These are phyloP conservation scores for Aaosphaeria arxii DNA, from an alignment of 2,329 filamentous ascomycete species.

Conservation along the genomic window DNA sequence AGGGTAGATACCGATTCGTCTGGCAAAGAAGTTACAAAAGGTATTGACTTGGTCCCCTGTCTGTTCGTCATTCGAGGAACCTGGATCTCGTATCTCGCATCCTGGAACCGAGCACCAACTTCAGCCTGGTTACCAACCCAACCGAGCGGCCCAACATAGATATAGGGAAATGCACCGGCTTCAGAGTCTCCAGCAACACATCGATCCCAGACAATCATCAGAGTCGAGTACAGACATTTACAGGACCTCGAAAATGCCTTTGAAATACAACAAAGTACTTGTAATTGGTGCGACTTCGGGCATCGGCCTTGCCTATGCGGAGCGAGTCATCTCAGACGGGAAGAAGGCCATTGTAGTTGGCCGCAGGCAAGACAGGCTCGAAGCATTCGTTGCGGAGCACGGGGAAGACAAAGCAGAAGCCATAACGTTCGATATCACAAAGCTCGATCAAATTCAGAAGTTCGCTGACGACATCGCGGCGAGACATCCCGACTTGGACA, in stretches of 20 bases:
- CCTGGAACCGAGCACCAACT: no score
- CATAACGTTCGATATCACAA: constrained; percentile 50
- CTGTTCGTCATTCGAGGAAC: no score
- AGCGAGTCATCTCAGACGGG: constrained; percentile 47
- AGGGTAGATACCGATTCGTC: no score
- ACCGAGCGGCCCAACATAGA: no score
- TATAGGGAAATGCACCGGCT: no score
- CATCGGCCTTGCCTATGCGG: constrained; percentile 51
- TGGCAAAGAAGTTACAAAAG: background rate
- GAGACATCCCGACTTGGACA: constrained; percentile 51
- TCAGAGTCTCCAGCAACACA: no score
- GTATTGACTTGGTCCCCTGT: background rate
- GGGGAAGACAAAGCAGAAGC: constrained; percentile 46
- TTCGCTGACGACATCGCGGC: constrained; percentile 43
- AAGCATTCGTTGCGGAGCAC: constrained; percentile 46
- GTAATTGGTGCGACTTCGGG: constrained; percentile 54
- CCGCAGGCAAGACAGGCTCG: constrained; percentile 50
- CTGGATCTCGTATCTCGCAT: no score
- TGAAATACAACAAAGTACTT: constrained; percentile 52
- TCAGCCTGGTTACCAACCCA: no score
- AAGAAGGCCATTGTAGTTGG: constrained; percentile 50
- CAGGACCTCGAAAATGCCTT: constrained; percentile 33
- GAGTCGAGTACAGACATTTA: no score
- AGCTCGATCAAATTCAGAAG: constrained; percentile 46
- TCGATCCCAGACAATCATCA: no score